phyloP scores from a whole-genome alignment of 2,329 filamentous ascomycete species.

The Colletotrichum sublineola region DNA sequence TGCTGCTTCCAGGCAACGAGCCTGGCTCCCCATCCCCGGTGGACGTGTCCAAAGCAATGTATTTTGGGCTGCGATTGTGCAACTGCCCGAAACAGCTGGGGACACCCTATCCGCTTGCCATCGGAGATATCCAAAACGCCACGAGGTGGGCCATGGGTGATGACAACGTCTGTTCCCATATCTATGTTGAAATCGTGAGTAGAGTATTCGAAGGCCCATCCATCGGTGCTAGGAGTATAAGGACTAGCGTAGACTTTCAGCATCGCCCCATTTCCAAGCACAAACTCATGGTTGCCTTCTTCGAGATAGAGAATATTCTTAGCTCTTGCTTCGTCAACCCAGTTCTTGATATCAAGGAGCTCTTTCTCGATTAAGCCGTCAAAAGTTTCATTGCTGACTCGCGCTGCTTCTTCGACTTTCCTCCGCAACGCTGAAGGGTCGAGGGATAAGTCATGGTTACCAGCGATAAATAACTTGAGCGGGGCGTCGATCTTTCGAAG shows the following conservation, averaged over 20 bases:
- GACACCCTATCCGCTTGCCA: conserved; percentile 56
- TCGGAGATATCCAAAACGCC: conserved; percentile 63
- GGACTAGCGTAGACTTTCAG: conserved; percentile 67
- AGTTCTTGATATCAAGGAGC: conserved; percentile 54
- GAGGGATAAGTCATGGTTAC: conserved; percentile 65
- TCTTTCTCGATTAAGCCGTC: conserved; percentile 47
- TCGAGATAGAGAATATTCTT: conserved; percentile 63
- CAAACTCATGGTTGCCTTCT: conserved; percentile 63
- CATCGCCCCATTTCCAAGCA: conserved; percentile 61
- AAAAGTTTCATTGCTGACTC: not conserved
- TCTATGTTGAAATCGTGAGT: conserved; percentile 57
- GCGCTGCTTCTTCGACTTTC: conserved; percentile 6
- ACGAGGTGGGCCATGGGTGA: conserved; percentile 68
- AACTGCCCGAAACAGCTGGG: conserved; percentile 60
- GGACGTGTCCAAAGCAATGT: conserved; percentile 72
- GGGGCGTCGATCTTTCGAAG: conserved; percentile 57
- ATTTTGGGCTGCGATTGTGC: conserved; percentile 58
- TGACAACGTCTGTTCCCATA: conserved; percentile 58
- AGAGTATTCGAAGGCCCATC: conserved; percentile 62
- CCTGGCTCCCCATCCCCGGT: conserved; percentile 70
- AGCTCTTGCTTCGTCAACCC: conserved; percentile 55
- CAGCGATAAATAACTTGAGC: conserved; percentile 63
- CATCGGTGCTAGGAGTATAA: conserved; percentile 59
- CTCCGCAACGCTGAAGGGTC: conserved; percentile 44
- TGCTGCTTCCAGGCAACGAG: conserved; percentile 59